Conservation (phyloP, 2,329 filamentous ascomycete genomes). For the Cercospora janseana region DNA sequence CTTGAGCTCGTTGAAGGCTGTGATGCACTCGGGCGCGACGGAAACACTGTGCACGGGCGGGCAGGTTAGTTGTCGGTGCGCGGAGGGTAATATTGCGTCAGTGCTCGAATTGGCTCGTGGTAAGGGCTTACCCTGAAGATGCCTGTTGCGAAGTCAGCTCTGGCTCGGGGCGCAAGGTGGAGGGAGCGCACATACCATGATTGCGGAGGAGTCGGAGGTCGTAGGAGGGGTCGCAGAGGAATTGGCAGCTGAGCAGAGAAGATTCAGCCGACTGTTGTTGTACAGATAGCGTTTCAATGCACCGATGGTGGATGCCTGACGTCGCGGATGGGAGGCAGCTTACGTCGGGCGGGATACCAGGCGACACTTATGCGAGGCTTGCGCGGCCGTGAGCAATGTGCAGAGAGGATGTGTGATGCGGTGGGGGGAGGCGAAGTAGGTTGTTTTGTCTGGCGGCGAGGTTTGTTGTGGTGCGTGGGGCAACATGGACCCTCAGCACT, state of each 20-base stretch:
- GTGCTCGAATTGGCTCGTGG: conserved; percentile 12
- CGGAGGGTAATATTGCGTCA: neutral
- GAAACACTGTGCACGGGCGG: conserved; percentile 57
- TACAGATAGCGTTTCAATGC: conserved; percentile 6
- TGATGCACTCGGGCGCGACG: conserved; percentile 68
- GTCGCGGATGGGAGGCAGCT: neutral
- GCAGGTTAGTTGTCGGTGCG: conserved; percentile 9
- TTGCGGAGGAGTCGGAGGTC: conserved; percentile 11
- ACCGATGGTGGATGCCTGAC: conserved; percentile 8
- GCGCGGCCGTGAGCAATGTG: neutral
- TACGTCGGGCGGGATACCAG: conserved; percentile 4
- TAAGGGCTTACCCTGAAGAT: conserved; percentile 25
- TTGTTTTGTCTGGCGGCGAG: neutral
- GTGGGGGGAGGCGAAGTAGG: neutral
- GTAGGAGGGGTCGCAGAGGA: conserved; percentile 10
- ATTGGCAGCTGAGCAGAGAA: conserved; percentile 8
- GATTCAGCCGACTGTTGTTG: conserved; percentile 17
- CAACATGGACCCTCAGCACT: no score
- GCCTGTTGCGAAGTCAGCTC: conserved; percentile 21
- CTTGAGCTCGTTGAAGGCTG: conserved; percentile 76
- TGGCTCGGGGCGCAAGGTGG: neutral
- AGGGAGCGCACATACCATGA: conserved; percentile 18
- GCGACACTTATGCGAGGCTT: neutral
- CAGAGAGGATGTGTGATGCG: neutral
- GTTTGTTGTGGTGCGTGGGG: conserved; percentile 4